These are phyloP conservation scores for Diaporthe aspalathi DNA, from an alignment of 2,329 filamentous ascomycete genomes.

Conservation along the genomic window DNA sequence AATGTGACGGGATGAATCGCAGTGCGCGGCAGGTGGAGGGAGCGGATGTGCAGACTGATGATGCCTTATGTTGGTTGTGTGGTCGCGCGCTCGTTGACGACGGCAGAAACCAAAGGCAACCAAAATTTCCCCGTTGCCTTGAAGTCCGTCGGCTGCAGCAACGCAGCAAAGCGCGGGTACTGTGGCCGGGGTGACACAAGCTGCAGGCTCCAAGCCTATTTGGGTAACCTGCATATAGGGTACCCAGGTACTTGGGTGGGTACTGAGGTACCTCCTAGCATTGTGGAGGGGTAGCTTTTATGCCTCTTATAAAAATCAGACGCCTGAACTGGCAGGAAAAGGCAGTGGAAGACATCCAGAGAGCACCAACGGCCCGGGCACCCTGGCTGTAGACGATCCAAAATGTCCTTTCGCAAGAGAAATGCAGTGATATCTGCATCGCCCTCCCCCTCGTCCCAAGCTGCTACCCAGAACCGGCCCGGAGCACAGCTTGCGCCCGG, in stretches of 20 bases:
- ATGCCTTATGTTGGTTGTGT: neutral
- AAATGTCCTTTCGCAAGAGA: conserved; percentile 69
- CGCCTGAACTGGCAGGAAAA: neutral
- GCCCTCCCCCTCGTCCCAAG: conserved; percentile 46
- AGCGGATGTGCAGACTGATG: neutral
- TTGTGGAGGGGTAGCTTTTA: conserved; percentile 39
- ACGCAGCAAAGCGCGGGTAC: neutral
- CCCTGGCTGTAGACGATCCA: neutral
- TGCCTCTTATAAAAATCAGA: neutral
- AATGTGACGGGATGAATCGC: neutral
- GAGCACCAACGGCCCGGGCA: neutral
- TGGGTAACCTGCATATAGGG: too few species aligned
- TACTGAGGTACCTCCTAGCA: neutral
- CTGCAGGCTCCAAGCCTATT: too few species aligned
- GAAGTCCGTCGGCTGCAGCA: neutral
- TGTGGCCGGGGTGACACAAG: neutral
- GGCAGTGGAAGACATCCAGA: too few species aligned
- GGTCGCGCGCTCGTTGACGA: neutral
- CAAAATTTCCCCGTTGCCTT: neutral
- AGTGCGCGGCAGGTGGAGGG: neutral
- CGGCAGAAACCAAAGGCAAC: neutral
- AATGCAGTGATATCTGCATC: conserved; percentile 63
- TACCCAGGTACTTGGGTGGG: conserved; percentile 25
- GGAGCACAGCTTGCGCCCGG: conserved; percentile 57
- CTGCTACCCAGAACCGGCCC: conserved; percentile 43